Base-by-base conservation (phyloP, 768 basidiomycete species). In the Cystofilobasidium ferigula region DNA sequence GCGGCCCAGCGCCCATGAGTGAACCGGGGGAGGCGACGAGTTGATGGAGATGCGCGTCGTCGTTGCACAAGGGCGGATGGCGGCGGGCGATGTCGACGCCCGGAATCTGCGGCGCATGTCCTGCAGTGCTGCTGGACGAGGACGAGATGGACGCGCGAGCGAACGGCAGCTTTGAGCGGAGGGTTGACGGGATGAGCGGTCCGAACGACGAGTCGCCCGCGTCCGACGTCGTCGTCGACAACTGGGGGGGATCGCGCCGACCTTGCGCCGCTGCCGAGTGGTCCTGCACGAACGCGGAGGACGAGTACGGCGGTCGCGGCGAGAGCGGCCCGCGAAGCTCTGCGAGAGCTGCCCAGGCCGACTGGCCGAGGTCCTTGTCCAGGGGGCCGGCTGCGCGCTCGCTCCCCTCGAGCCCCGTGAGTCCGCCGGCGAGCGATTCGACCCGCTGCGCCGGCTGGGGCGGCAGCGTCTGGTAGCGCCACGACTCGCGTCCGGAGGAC, bases 171-270 rank as follows among this genome's bases (percentile, higher is more conserved):
- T 18, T 10, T 8, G 24, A 16, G 26, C 51, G 51, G 5, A 54
- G 28, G 6, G 30, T 2, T 6, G 51, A 54, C 8, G 28, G 7
- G 45, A 54, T 16, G 18, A 32, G 26, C 7, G 6, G 13, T 8
- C 51, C 51, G 30, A 54, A 54, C 12, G 51, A 54, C 30, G 51
- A 54, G 51, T 54, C 51, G 51, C 51, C 30, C 8, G 28, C 51
- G 2, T 54, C 51, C 6, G 30, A 54, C 5, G 51, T 8, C 32
- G 6, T 4, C 28, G 10, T 32, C 45, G 24, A 48, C 22, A 48
- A 48, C 6, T 48, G 20, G 16, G 9, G 8, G 9, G 6, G 6
- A 9, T 48, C 13, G 45, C 45, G 8, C 45, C 13, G 45, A 22
- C 20, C 8, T n/a, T 24, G 6, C 8, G 45, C 16, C 8, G 24